These are phyloP conservation scores for Pyrenochaeta sp. DNA, from an alignment of 2,329 filamentous ascomycete genomes.

Conservation along the genomic window DNA sequence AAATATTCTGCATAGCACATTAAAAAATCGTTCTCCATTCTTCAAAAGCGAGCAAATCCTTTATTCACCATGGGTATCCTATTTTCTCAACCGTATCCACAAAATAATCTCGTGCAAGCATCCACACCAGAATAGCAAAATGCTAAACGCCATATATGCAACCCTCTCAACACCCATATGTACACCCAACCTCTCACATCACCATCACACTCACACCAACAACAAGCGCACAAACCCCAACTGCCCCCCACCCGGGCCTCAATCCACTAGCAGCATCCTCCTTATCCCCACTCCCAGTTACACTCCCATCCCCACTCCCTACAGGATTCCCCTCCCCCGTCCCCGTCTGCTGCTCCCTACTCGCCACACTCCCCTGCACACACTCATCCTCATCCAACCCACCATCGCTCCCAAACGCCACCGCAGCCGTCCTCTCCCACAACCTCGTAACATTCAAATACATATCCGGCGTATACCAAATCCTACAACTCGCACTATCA, in stretches of 20 bases:
- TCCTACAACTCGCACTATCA: conserved; percentile 67
- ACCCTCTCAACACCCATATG: not conserved
- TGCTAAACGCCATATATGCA: conserved; percentile 2
- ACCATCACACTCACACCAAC: conserved; percentile 10
- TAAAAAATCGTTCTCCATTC: not conserved
- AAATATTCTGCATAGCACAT: too few species aligned
- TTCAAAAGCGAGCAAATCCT: not conserved
- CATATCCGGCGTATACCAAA: conserved; percentile 67
- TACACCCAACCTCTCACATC: conserved; percentile 3
- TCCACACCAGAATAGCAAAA: not conserved
- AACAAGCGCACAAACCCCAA: conserved; percentile 19
- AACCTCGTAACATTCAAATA: conserved; percentile 60
- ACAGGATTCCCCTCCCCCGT: conserved; percentile 34
- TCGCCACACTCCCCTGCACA: conserved; percentile 40
- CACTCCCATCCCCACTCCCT: conserved; percentile 9
- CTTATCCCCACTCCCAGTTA: conserved; percentile 13
- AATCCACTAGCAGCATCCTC: conserved; percentile 23
- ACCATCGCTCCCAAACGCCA: conserved; percentile 38
- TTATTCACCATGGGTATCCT: not conserved
- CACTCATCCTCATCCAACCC: conserved; percentile 38
- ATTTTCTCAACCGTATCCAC: not conserved
- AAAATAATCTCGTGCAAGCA: not conserved
- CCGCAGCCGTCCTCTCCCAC: conserved; percentile 57
- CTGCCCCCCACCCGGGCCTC: conserved; percentile 19
- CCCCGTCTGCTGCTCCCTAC: conserved; percentile 35